Base-by-base conservation (phyloP, 208 protist species). In the Wallacemonas sp. region DNA sequence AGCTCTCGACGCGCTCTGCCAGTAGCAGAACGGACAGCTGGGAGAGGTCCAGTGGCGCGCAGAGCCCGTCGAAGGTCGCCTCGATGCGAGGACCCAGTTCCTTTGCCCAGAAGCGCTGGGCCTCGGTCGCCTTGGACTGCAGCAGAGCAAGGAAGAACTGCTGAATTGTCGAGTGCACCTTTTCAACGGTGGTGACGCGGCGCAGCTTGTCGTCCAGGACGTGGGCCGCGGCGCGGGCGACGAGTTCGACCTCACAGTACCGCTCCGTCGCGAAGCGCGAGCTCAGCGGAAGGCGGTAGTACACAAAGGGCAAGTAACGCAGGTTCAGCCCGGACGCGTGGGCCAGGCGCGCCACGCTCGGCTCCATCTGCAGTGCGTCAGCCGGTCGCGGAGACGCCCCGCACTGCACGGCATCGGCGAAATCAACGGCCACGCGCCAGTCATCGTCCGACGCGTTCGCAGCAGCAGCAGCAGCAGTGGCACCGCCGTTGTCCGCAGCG, bases 301-400 rank as follows among this genome's bases (percentile, higher is more conserved):
- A 90, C 12, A 96, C 90, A 76, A 83, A 96, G 4, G 84, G 78
- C 26, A 96, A 61, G 44, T 84, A 83, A 4, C 79, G 76, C 63
- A 96, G 26, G 44, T 90, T 90, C 1, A 96, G 54, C 8, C 90
- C 85, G 61, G 88, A 78, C 0, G 80, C 81, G 60, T 96, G 90
- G 61, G 91, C 65, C 8, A 94, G 49, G 0, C 63, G 36, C 17
- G 72, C 76, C 14, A 94, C 29, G 16, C 70, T 75, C 0, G 90
- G 90, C 64, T 84, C 61, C 46, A 94, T 41, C 8, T 85, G 5
- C 24, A 92, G 71, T n/a, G 61, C 73, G 19, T 80, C 73, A 5
- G 73, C 64, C 19, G 62, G 67, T 14, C 89, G 83, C 34, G 64
- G 57, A 0, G 26, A 27, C 1, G 56, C 68, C 17, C 68, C 75